Percentiles rank a stretch among this genome's conserved stretches.
Evolutionary conservation across 2,329 filamentous ascomycete genomes (phyloP).

Genomic region (Diaporthe longicolla): DNA sequence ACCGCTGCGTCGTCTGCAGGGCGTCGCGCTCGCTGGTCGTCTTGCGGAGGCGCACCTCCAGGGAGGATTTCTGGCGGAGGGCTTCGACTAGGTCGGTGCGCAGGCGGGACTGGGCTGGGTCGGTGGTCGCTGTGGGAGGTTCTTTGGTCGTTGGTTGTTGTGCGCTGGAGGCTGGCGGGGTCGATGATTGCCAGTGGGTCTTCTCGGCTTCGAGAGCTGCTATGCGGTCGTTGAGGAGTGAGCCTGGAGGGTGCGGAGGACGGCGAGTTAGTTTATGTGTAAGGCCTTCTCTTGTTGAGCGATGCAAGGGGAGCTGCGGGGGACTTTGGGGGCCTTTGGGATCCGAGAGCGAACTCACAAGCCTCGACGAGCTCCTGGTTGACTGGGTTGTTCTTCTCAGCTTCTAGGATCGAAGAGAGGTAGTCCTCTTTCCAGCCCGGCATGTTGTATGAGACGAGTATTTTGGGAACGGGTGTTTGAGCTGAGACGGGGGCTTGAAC

Average conservation of each 20-base stretch:
- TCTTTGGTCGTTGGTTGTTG: constrained; percentile 38
- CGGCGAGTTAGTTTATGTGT: not conserved
- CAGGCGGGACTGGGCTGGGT: constrained; percentile 62
- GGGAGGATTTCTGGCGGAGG: constrained; percentile 78
- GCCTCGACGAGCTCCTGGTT: constrained; percentile 80
- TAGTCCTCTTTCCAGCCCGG: constrained; percentile 88
- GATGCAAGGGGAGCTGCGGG: constrained; percentile 38
- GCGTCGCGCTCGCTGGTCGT: constrained; percentile 73
- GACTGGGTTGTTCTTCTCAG: constrained; percentile 74
- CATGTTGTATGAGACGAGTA: constrained; percentile 54
- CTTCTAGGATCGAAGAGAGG: constrained; percentile 79
- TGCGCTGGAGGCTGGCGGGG: not conserved
- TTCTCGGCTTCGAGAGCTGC: constrained; percentile 74
- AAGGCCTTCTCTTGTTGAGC: not conserved
- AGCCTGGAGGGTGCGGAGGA: constrained; percentile 61
- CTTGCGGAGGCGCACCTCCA: constrained; percentile 74
- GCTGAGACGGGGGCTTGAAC: constrained; percentile 1
- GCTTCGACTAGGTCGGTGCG: constrained; percentile 82
- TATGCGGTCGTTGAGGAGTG: constrained; percentile 76
- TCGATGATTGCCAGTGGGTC: constrained; percentile 46
- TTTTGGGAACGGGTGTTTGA: not conserved
- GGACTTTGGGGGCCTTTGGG: constrained; percentile 1
- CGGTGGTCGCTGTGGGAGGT: constrained; percentile 43
- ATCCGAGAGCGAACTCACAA: constrained; percentile 68
- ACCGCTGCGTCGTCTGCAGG: constrained; percentile 71